Evolutionary conservation across 2,329 filamentous ascomycete species (phyloP).

Genomic region (Paecilomyces sp.): DNA sequence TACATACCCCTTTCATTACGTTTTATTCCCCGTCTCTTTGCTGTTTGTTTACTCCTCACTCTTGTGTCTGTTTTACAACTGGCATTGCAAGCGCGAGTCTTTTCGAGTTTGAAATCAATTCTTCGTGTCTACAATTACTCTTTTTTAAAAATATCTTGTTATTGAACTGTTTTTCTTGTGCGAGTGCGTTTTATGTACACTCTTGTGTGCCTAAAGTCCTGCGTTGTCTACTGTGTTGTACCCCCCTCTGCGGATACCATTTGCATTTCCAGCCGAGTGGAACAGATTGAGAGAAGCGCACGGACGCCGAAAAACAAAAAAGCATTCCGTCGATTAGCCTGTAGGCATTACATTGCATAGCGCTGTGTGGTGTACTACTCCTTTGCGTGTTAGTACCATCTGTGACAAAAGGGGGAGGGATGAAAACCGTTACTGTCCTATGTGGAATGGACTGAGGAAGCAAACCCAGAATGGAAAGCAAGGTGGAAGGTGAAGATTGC

Average conservation of each 20-base stretch:
- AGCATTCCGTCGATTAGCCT: neutral
- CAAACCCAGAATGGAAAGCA: neutral
- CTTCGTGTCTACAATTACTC: conserved; percentile 1
- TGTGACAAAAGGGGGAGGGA: neutral
- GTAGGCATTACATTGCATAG: neutral
- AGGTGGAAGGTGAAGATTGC: neutral
- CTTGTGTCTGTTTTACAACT: conserved; percentile 25
- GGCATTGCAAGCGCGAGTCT: conserved; percentile 42
- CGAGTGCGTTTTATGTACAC: neutral
- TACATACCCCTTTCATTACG: conserved; percentile 21
- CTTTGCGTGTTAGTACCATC: neutral
- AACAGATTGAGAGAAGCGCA: neutral
- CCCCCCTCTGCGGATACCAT: neutral
- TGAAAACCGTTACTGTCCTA: neutral
- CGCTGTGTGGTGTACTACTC: neutral
- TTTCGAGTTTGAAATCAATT: conserved; percentile 12
- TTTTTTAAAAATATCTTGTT: conserved; percentile 5
- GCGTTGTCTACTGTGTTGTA: neutral
- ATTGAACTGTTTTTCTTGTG: neutral
- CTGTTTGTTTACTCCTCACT: conserved; percentile 22
- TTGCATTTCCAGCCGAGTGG: neutral
- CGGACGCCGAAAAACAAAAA: neutral
- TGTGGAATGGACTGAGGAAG: neutral
- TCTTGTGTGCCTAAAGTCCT: neutral
- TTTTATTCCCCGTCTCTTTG: conserved; percentile 14